Evolutionary conservation across 176 grass and related monocot genomes (phyloP), one percentile per base, ranked within the genome.

Genomic region (Hsuehochloa calcarea): DNA sequence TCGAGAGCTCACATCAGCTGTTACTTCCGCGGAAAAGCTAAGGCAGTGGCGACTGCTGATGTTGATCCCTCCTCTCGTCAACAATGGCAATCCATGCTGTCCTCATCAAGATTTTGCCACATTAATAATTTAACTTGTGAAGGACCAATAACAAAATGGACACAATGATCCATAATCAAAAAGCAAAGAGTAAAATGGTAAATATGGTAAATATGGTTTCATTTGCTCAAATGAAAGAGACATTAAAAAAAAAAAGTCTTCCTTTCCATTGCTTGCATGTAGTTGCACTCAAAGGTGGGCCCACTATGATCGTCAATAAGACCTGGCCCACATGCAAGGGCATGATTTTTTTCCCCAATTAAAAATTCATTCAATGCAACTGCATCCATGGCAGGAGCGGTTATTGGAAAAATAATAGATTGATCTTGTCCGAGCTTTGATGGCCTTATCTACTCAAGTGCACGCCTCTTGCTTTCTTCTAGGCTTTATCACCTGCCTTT

Each of bases 1-100:
- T 45, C 50, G 40, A 10, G 79, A 49, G 70, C 78, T 60, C 78
- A 75, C 78, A 82, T 87, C 85, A 44, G 45, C 34, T 58, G 59
- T 45, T 87, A 12, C 77, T 65, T 81, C 37, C 59, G 37, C 58
- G 46, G 60, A 76, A 76, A 76, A 87, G 71, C 79, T 47, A 14
- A 49, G 11, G 20, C 59, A 16, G 0, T 31, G 26, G 61, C 37
- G 11, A 87, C 78, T 56, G 70, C 56, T 74, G 31, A 34, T 34
- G 70, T 66, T 74, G 31, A 34, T 34, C 81, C 67, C 17, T 17
- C 68, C 8, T 54, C 77, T 80, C 29, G 16, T 52, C 84, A 40
- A 11, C 22, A 12, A 47, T 70, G 51, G 13, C 39, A 58, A 47
- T 3, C 5, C 19, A 62, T 63, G 46, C 12, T 34, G 65, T 69